Base-by-base conservation (phyloP, 2,329 filamentous ascomycete genomes). In the Penicillium sp. region DNA sequence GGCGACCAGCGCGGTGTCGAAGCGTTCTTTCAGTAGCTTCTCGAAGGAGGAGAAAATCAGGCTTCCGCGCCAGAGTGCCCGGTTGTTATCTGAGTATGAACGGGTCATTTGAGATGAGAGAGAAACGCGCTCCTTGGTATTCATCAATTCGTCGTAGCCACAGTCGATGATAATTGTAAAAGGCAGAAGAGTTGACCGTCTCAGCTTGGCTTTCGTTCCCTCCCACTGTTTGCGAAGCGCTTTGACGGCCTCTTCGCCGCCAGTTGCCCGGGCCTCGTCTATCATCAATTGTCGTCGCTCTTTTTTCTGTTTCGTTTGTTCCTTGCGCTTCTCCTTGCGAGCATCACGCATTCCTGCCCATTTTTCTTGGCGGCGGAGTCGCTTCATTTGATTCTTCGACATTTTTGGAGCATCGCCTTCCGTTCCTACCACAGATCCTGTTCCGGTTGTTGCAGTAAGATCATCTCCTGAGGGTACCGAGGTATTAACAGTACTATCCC, bases 91-190 rank as follows among this genome's bases (percentile, higher is more conserved):
- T 18, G 92, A 91, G 75, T 99, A 99, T 54, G 84, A 89, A 52
- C 94, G 81, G 8, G 91, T 96, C 58, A 99, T 81, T 73, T 99
- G 94, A 53, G 87, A 85, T 1, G 85, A 85, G 11, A 99, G 81
- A 4, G 91, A 96, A 51, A 92, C 87, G 26, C 90, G 80, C 75
- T 99, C 94, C 63, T 89, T 88, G 33, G 93, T 89, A 47, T 81
- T 82, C 94, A 99, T 99, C 68, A 92, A 83, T 37, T 89, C 80
- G 71, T 99, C 92, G 71, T 95, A 99, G 62, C 90, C 87, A 75
- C 93, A 97, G 77, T 99, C 94, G 59, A 99, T 78, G 55, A 99
- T 81, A 61, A 99, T 78, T 0, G 90, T 85, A 19, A 97, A 77
- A 1, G 92, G 92, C 0, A 95, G 82, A 52, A 86, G 83, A 45